These are phyloP conservation scores for Fistulinella cinereoalba DNA, from an alignment of 1,284 basidiomycete genomes.

Conservation along the genomic window DNA sequence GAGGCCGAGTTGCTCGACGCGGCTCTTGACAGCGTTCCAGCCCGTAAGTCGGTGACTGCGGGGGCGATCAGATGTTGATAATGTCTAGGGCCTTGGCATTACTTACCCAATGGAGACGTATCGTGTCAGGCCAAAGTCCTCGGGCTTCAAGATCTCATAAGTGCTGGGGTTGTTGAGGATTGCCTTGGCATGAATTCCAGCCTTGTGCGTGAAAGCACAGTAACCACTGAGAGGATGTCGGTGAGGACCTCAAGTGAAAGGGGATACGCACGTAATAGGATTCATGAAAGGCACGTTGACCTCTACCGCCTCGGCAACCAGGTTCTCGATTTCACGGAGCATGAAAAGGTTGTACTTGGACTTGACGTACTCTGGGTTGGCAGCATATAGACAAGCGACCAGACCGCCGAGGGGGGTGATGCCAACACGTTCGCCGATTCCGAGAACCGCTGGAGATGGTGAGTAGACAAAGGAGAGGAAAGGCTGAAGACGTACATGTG, in stretches of 20 bases:
- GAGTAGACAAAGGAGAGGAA: slow-evolving; percentile 1
- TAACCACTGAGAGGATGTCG: slow-evolving; percentile 66
- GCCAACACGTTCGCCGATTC: slow-evolving; percentile 98
- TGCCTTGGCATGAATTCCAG: slow-evolving; percentile 99
- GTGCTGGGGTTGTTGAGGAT: slow-evolving; percentile 99
- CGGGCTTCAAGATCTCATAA: slow-evolving; percentile 96
- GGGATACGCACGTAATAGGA: slow-evolving; percentile 68
- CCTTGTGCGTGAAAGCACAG: slow-evolving; percentile 99
- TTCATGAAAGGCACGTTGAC: slow-evolving; percentile 99
- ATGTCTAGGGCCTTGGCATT: neutral
- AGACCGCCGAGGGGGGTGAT: slow-evolving; percentile 98
- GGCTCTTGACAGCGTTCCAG: slow-evolving; percentile 99
- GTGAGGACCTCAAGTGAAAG: slow-evolving; percentile 1
- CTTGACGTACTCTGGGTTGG: slow-evolving; percentile 98
- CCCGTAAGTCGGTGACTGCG: slow-evolving; percentile 87
- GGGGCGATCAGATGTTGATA: slow-evolving; percentile 8
- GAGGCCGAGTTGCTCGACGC: slow-evolving; percentile 95
- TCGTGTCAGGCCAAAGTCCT: slow-evolving; percentile 96
- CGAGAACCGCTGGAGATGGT: slow-evolving; percentile 67
- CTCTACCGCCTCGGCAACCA: slow-evolving; percentile 98
- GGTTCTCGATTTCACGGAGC: slow-evolving; percentile 98
- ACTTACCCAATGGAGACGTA: slow-evolving; percentile 95
- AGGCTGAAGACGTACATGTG: slow-evolving; percentile 61
- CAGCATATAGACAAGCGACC: slow-evolving; percentile 94
- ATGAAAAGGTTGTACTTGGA: slow-evolving; percentile 97